Evolutionary conservation across 306 rosid species (phyloP).

Genomic region (Casuarina equisetifolia): DNA sequence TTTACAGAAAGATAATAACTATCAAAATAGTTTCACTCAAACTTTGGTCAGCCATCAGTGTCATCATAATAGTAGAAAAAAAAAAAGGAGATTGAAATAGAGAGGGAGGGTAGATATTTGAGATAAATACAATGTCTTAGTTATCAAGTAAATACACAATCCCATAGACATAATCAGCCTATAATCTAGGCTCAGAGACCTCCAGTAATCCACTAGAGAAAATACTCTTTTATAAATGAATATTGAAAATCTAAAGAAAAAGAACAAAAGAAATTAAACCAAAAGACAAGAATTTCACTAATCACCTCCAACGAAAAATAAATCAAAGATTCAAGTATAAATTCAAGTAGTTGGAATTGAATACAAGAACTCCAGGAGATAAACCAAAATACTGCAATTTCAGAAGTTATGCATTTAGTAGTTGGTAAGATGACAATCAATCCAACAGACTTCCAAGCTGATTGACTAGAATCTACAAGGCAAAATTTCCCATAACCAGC

Average conservation of each 20-base stretch:
- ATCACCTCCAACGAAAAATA: no score
- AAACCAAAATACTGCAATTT: background rate
- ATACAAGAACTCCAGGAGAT: background rate
- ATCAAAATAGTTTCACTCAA: background rate
- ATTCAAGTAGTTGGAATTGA: no score
- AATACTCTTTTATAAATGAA: background rate
- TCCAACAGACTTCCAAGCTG: background rate
- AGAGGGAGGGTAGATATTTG: background rate
- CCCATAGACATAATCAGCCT: background rate
- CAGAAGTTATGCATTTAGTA: background rate
- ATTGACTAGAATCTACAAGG: background rate
- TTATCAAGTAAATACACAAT: background rate
- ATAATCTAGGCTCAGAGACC: background rate
- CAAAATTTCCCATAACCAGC: background rate
- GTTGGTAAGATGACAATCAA: background rate
- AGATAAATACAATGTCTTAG: background rate
- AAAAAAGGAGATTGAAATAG: background rate
- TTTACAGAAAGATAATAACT: background rate
- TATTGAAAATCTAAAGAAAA: background rate
- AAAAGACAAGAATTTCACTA: background rate
- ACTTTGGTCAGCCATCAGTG: background rate
- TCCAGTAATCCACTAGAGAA: background rate
- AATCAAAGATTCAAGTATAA: background rate
- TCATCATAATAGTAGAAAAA: background rate
- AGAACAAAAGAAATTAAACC: background rate